Conservation (phyloP, 2,329 filamentous ascomycete species). For the Ophiocordyceps camponoti-saundersi region DNA sequence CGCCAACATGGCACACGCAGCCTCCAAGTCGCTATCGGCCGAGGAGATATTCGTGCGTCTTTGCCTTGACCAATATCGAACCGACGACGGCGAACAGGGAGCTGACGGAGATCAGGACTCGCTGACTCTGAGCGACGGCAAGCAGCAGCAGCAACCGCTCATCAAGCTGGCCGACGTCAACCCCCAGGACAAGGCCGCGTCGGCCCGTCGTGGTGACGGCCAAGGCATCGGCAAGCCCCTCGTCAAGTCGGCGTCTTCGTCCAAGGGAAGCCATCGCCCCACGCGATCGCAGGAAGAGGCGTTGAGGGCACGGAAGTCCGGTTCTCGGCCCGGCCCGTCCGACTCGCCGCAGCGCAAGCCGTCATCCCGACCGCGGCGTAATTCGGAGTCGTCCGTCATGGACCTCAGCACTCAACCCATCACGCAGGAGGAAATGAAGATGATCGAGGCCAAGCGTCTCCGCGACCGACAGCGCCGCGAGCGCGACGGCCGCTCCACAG, state of each 20-base stretch:
- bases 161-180: slow-evolving; percentile 18
- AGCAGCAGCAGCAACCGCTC: slow-evolving; percentile 15
- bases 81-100: background rate
- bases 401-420: slow-evolving; percentile 38
- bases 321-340: slow-evolving; percentile 13
- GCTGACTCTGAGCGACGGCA: slow-evolving; percentile 47
- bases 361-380: slow-evolving; percentile 45
- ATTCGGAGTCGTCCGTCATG: slow-evolving; percentile 63
- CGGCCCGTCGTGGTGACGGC: slow-evolving; percentile 7
- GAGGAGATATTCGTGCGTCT: slow-evolving; percentile 64
- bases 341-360: slow-evolving; percentile 21
- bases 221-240: slow-evolving; percentile 29
- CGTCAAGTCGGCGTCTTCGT: slow-evolving; percentile 11
- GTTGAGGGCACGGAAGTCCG: slow-evolving; percentile 26
- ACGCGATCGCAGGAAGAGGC: slow-evolving; percentile 52
- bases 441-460: slow-evolving; percentile 18
- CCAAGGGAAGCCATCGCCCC: slow-evolving; percentile 33
- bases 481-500: slow-evolving; percentile 6
- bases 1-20: slow-evolving; percentile 32
- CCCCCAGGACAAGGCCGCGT: too few relatives aligned
- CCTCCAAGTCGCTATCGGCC: slow-evolving; percentile 32
- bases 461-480: slow-evolving; percentile 9
- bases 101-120: slow-evolving; percentile 34
- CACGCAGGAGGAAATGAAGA: slow-evolving; percentile 32
- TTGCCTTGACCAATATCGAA: background rate